These are phyloP conservation scores for Alternaria sp. DNA, from an alignment of 2,329 filamentous ascomycete species.

Conservation along the genomic window DNA sequence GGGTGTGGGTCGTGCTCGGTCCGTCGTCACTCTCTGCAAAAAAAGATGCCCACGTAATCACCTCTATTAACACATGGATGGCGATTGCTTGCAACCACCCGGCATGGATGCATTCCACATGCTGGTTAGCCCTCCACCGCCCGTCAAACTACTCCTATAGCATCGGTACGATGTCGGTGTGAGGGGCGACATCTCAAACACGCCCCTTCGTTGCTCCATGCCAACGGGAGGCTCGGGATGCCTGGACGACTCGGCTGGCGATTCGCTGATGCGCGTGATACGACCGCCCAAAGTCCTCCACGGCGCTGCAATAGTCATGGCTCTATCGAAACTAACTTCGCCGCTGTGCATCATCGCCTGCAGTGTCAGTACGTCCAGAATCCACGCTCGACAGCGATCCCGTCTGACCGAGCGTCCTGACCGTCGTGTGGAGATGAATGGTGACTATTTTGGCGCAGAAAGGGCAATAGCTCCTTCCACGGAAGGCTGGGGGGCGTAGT, in stretches of 20 bases:
- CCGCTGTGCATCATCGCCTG: slow-evolving; percentile 18
- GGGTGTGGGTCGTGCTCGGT: slow-evolving; percentile 12
- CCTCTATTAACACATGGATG: slow-evolving; percentile 9
- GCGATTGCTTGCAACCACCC: slow-evolving; percentile 1
- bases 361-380: slow-evolving; percentile 6
- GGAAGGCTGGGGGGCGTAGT: slow-evolving; percentile 30
- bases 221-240: slow-evolving; percentile 14
- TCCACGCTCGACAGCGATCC: slow-evolving; percentile 5
- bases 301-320: slow-evolving; percentile 19
- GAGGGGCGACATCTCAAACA: slow-evolving; percentile 21
- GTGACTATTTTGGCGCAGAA: slow-evolving; percentile 32
- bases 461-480: slow-evolving; percentile 24
- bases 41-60: slow-evolving; percentile 24
- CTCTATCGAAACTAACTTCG: slow-evolving; percentile 15
- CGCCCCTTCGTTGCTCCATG: slow-evolving; percentile 16
- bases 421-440: slow-evolving; percentile 34
- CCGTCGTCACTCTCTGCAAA: neutral
- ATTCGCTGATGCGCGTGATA: slow-evolving; percentile 12
- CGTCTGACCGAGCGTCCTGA: slow-evolving; percentile 27
- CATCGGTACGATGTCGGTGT: slow-evolving; percentile 15
- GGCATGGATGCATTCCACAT: slow-evolving; percentile 9
- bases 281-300: neutral
- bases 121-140: slow-evolving; percentile 13
- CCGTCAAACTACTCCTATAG: neutral
- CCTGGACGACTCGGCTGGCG: slow-evolving; percentile 6